Base-by-base conservation (phyloP, 805 yeast species). In the Komagataella pastoris region DNA sequence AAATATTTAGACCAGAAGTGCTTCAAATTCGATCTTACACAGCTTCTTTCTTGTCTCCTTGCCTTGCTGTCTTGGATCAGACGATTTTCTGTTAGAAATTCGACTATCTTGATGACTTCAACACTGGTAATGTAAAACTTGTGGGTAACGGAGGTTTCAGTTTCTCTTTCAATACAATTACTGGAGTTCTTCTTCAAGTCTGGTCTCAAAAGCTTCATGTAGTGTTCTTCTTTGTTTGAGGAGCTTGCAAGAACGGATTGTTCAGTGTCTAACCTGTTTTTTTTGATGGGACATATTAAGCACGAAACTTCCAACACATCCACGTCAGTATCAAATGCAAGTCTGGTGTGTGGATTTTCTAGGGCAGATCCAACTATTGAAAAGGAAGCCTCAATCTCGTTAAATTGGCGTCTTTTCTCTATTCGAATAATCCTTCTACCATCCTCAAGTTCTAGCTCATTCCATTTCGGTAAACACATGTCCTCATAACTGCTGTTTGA, bases 1-100 rank as follows among this genome's bases (percentile, higher is more conserved):
- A 85, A 81, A 56, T 70, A 77, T 61, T 75, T 77, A 24, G 78
- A 73, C 86, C 86, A 81, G 60, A 79, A 81, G 4, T 83, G 83
- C 52, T 80, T 82, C 64, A 81, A 67, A 57, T 81, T 81, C 47
- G 82, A 77, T 63, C 87, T 68, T 47, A 81, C 76, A 52, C 87
- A 66, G n/a, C 86, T 86, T 49, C 85, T 62, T 59, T 81, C 86
- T 54, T 76, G 72, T 54, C 87, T 72, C 54, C 79, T 72, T 52
- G 75, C 81, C 6, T 69, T 69, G 4, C 77, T 70, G 52, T 75
- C 75, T 51, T 64, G 65, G 40, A 62, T 59, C 6, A 17, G 12
- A 52, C 71, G 72, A 2, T 75, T 69, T 4, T 83, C 82, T 55
- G 81, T 78, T 48, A 81, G 61, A 49, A 80, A 60, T 63, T 81